Percentiles rank a stretch among this genome's conserved stretches.
These are phyloP conservation scores for Heliocybe sulcata DNA, from an alignment of 1,284 basidiomycete species.

Conservation along the genomic window DNA sequence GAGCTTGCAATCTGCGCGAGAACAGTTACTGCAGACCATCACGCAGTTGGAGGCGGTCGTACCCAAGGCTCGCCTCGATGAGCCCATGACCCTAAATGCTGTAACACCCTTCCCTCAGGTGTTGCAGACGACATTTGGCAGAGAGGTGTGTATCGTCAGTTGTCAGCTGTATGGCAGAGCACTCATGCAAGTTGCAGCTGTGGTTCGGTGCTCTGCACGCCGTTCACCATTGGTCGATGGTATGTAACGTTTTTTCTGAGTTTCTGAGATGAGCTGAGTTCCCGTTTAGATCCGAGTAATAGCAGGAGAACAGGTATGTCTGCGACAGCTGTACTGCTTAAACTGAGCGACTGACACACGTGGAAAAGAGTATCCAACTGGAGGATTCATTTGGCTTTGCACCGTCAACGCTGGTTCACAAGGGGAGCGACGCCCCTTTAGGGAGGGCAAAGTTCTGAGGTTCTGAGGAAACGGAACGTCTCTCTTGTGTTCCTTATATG, in stretches of 20 bases:
- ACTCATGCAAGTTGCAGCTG: slow-evolving; percentile 35
- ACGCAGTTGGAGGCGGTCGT: slow-evolving; percentile 45
- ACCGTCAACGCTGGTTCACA: slow-evolving; percentile 71
- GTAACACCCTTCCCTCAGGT: slow-evolving; percentile 72
- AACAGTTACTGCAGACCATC: slow-evolving; percentile 51
- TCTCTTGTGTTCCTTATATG: too few relatives aligned
- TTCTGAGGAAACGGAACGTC: too few relatives aligned
- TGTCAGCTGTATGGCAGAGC: neutral
- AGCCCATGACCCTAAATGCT: slow-evolving; percentile 61
- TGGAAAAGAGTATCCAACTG: slow-evolving; percentile 55
- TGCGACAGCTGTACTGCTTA: too few relatives aligned
- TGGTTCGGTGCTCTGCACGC: slow-evolving; percentile 84
- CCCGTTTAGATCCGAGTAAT: slow-evolving; percentile 64
- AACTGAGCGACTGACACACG: too few relatives aligned
- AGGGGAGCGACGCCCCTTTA: slow-evolving; percentile 37
- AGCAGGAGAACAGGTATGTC: slow-evolving; percentile 65
- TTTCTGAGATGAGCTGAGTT: neutral
- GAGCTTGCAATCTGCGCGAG: slow-evolving; percentile 48
- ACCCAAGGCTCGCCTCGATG: slow-evolving; percentile 39
- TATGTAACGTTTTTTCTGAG: slow-evolving; percentile 18
- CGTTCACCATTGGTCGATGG: slow-evolving; percentile 84
- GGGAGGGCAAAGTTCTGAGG: slow-evolving; percentile 37
- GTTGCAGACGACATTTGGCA: slow-evolving; percentile 70
- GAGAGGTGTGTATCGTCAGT: slow-evolving; percentile 49
- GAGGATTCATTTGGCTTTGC: slow-evolving; percentile 76